Conservation (phyloP, 345 rosid genomes). For the Brassica rapa region DNA sequence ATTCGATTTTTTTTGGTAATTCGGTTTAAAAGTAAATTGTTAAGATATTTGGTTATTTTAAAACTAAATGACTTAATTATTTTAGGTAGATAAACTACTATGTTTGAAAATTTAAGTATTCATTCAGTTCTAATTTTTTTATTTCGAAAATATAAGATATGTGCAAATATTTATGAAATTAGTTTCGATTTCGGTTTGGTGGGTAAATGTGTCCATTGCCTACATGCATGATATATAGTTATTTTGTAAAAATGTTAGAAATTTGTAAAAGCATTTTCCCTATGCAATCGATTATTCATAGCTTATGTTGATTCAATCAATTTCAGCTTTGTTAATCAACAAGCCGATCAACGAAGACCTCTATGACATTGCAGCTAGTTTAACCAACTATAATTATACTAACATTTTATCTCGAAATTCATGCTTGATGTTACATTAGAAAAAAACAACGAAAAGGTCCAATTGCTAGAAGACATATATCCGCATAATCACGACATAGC, state of each 20-base stretch:
- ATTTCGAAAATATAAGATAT: no score
- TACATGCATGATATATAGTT: not conserved
- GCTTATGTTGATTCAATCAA: not conserved
- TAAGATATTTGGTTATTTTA: no score
- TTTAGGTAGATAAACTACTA: no score
- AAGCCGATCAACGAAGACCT: not conserved
- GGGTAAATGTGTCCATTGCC: no score
- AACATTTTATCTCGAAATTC: not conserved
- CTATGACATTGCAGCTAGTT: not conserved
- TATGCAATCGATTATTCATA: not conserved
- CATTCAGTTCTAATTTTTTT: no score
- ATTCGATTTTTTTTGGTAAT: no score
- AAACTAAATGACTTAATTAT: no score
- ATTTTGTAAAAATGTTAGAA: not conserved
- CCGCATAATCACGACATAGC: not conserved
- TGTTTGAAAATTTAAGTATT: no score
- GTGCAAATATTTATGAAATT: no score
- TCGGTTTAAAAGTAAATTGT: no score
- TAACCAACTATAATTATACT: not conserved
- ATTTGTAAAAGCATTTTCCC: not conserved
- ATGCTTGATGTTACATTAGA: not conserved
- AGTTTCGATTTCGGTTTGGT: no score
- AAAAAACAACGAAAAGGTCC: not conserved
- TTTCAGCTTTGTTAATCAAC: not conserved
- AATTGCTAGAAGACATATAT: constrained; percentile 16